Evolutionary conservation across 2,329 filamentous ascomycete genomes (phyloP).

Genomic region (Pseudocercospora vitis): DNA sequence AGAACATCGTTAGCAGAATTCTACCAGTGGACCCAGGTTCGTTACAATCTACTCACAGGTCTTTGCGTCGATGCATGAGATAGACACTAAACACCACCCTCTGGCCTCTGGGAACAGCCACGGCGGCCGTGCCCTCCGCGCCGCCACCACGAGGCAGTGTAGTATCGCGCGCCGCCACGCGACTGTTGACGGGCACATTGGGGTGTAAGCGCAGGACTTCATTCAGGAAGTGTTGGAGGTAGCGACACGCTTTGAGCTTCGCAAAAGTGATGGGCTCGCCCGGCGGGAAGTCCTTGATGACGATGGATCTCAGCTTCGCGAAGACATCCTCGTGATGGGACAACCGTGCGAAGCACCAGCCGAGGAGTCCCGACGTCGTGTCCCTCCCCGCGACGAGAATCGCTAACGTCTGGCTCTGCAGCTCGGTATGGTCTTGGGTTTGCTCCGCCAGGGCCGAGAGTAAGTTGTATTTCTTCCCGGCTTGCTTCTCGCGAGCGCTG

Average conservation of each 20-base stretch:
- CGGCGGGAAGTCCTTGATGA: constrained; percentile 27
- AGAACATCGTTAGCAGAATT: no score
- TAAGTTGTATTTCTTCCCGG: constrained; percentile 25
- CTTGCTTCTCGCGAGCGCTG: constrained; percentile 29
- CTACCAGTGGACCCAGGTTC: no score
- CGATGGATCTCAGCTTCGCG: constrained; percentile 30
- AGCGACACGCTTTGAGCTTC: constrained; percentile 32
- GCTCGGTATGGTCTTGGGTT: constrained; percentile 30
- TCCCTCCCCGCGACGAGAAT: constrained; percentile 61
- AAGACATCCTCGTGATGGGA: constrained; percentile 35
- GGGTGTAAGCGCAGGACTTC: constrained; percentile 58
- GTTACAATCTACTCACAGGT: constrained; percentile 38
- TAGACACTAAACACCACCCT: constrained; percentile 48
- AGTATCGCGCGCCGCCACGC: constrained; percentile 51
- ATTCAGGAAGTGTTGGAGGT: constrained; percentile 62
- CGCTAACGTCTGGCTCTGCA: constrained; percentile 35
- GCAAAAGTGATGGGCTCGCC: constrained; percentile 36
- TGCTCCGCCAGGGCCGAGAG: constrained; percentile 30
- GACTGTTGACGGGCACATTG: constrained; percentile 56
- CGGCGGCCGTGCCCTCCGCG: constrained; percentile 48
- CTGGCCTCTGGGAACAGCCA: constrained; percentile 53
- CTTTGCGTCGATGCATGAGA: constrained; percentile 52
- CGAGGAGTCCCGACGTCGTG: constrained; percentile 56
- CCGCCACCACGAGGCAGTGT: constrained; percentile 54
- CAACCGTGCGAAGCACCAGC: constrained; percentile 43